phyloP scores from a whole-genome alignment of 805 yeast species.

The Naumovozyma castellii region DNA sequence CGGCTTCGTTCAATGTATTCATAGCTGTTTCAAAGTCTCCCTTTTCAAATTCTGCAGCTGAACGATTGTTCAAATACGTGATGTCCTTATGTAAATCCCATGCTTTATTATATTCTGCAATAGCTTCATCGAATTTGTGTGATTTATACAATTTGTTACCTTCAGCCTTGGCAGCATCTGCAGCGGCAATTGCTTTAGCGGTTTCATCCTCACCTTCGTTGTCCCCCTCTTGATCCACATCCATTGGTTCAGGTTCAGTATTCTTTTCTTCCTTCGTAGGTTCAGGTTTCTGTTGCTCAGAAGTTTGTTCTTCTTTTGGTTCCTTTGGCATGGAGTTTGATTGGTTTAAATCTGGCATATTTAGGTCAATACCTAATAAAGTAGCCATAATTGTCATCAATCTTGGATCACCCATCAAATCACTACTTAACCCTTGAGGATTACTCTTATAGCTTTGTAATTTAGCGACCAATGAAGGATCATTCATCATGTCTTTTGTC shows the following conservation, averaged over 20 bases:
- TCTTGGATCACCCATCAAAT: conserved; percentile 71
- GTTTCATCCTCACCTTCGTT: background rate
- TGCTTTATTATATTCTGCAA: conserved; percentile 75
- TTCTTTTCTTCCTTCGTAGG: conserved; percentile 8
- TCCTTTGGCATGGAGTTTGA: conserved; percentile 25
- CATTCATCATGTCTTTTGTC: conserved; percentile 78
- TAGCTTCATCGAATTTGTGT: conserved; percentile 87
- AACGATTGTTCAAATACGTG: conserved; percentile 88
- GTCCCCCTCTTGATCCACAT: conserved; percentile 30
- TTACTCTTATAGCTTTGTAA: conserved; percentile 48
- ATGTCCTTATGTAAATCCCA: conserved; percentile 75
- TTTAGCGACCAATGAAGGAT: conserved; percentile 70
- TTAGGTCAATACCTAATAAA: conserved; percentile 71
- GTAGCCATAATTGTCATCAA: conserved; percentile 83
- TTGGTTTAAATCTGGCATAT: conserved; percentile 31
- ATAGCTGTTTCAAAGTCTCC: conserved; percentile 85
- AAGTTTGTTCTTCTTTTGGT: conserved; percentile 23
- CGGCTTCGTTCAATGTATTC: conserved; percentile 67
- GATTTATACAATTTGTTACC: conserved; percentile 84
- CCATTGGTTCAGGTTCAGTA: conserved; percentile 30
- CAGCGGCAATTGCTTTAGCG: conserved; percentile 34
- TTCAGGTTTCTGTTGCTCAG: conserved; percentile 18
- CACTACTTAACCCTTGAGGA: conserved; percentile 66
- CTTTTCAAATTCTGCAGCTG: conserved; percentile 96
- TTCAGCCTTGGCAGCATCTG: conserved; percentile 65